Evolutionary conservation across 2,329 filamentous ascomycete genomes (phyloP).

Genomic region (Dactylellina sp.): DNA sequence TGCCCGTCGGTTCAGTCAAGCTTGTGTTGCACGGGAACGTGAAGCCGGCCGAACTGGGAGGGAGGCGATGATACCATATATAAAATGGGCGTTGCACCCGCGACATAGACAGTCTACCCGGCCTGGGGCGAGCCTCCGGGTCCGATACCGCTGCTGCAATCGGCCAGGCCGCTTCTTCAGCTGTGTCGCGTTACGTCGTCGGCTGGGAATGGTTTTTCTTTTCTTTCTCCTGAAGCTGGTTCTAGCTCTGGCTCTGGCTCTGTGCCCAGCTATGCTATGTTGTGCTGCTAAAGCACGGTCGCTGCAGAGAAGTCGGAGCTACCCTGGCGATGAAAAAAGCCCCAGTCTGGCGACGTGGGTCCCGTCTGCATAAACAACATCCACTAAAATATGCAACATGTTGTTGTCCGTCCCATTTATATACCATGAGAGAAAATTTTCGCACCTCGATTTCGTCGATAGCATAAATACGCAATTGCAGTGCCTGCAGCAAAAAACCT

Average conservation of each 20-base stretch:
- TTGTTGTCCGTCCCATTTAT: conserved; percentile 57
- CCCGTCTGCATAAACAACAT: conserved; percentile 54
- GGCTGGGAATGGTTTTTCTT: conserved; percentile 29
- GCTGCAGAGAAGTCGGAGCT: too few relatives aligned
- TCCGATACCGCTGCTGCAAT: conserved; percentile 53
- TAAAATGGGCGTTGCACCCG: too few relatives aligned
- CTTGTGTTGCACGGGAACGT: conserved; percentile 41
- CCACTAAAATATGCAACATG: conserved; percentile 57
- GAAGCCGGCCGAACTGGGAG: not conserved
- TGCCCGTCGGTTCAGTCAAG: conserved; percentile 10
- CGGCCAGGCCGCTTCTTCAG: conserved; percentile 13
- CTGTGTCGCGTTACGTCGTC: conserved; percentile 49
- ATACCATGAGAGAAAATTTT: conserved; percentile 54
- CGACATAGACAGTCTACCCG: conserved; percentile 11
- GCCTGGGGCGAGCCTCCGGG: not conserved
- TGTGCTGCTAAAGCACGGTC: not conserved
- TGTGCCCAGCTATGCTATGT: conserved; percentile 4
- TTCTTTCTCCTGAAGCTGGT: not conserved
- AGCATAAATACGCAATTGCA: conserved; percentile 48
- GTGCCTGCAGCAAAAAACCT: conserved; percentile 54
- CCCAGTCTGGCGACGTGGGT: conserved; percentile 53
- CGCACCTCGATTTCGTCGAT: conserved; percentile 49
- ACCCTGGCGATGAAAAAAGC: conserved; percentile 35
- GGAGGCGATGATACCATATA: too few relatives aligned
- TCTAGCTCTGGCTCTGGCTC: not conserved